Percentiles rank a stretch among this genome's conserved stretches.
Conservation (phyloP, 1,284 basidiomycete species). For the Hypsizygus ulmarius region DNA sequence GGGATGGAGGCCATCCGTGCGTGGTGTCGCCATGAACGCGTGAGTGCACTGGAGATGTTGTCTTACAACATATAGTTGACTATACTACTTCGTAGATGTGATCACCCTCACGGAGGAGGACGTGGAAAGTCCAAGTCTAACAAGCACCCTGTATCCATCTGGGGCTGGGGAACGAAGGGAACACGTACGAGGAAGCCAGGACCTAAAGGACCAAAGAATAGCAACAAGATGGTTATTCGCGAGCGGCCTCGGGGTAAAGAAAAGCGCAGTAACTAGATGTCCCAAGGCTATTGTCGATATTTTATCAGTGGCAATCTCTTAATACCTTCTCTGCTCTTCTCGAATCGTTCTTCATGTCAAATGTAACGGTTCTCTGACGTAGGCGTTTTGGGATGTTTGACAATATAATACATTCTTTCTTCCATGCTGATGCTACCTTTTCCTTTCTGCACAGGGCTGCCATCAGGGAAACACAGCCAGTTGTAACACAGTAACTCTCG, state of each 20-base stretch:
- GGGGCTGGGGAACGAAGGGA: slow-evolving; percentile 92
- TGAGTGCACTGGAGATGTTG: slow-evolving; percentile 38
- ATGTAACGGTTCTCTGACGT: neutral
- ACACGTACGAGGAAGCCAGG: slow-evolving; percentile 90
- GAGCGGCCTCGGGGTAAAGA: slow-evolving; percentile 87
- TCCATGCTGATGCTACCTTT: no score
- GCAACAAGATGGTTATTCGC: slow-evolving; percentile 93
- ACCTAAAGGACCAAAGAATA: slow-evolving; percentile 80
- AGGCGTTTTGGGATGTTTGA: neutral
- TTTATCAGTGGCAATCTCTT: slow-evolving; percentile 8
- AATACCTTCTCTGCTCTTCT: slow-evolving; percentile 1
- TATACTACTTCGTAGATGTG: slow-evolving; percentile 48
- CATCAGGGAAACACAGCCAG: no score
- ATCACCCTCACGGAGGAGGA: slow-evolving; percentile 98
- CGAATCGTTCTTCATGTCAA: neutral
- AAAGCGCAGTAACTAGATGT: slow-evolving; percentile 39
- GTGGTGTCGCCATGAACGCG: slow-evolving; percentile 99
- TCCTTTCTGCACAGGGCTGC: no score
- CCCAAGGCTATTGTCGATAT: slow-evolving; percentile 7
- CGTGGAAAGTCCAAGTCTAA: slow-evolving; percentile 97
- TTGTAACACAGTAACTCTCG: no score
- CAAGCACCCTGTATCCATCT: slow-evolving; percentile 88
- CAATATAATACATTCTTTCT: no score
- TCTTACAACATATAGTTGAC: slow-evolving; percentile 10
- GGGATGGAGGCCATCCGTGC: slow-evolving; percentile 82